These are phyloP conservation scores for Hydnomerulius pinastri DNA, from an alignment of 768 basidiomycete genomes.

Conservation along the genomic window DNA sequence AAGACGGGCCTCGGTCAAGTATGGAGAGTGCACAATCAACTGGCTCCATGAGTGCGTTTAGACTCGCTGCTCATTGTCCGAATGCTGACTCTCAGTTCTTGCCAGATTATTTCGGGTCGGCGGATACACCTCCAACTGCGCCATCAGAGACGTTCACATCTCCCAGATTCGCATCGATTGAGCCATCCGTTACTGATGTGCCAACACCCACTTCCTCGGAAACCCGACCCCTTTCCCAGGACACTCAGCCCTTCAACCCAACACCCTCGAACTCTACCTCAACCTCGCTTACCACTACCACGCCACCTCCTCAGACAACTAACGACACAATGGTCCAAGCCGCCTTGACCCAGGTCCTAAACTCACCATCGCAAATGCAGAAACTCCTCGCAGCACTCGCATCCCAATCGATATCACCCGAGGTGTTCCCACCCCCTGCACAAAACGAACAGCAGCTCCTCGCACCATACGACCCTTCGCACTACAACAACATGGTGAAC, in stretches of 20 bases:
- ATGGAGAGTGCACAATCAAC: slow-evolving; percentile 27
- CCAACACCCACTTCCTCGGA: slow-evolving; percentile 17
- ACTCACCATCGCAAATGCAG: slow-evolving; percentile 57
- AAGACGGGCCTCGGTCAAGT: slow-evolving; percentile 40
- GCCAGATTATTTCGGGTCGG: slow-evolving; percentile 43
- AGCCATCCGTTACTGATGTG: slow-evolving; percentile 19
- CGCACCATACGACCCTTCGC: slow-evolving; percentile 27
- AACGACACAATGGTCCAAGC: slow-evolving; percentile 50
- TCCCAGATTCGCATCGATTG: slow-evolving; percentile 31
- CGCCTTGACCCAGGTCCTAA: slow-evolving; percentile 51
- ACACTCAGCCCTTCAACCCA: slow-evolving; percentile 14
- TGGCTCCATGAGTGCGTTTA: slow-evolving; percentile 11
- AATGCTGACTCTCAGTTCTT: slow-evolving; percentile 2
- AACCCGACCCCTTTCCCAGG: slow-evolving; percentile 11
- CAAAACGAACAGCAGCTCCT: slow-evolving; percentile 27
- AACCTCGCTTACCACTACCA: slow-evolving; percentile 1
- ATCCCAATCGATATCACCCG: slow-evolving; percentile 24
- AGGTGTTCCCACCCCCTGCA: slow-evolving; percentile 18
- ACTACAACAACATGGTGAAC: slow-evolving; percentile 1
- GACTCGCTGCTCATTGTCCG: not conserved
- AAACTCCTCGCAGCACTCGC: slow-evolving; percentile 51
- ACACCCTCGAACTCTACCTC: slow-evolving; percentile 17
- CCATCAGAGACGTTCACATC: slow-evolving; percentile 33
- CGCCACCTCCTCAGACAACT: slow-evolving; percentile 23
- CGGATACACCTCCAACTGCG: slow-evolving; percentile 47